These are phyloP conservation scores for Trametopsis cervina DNA, from an alignment of 768 basidiomycete genomes.

Conservation along the genomic window DNA sequence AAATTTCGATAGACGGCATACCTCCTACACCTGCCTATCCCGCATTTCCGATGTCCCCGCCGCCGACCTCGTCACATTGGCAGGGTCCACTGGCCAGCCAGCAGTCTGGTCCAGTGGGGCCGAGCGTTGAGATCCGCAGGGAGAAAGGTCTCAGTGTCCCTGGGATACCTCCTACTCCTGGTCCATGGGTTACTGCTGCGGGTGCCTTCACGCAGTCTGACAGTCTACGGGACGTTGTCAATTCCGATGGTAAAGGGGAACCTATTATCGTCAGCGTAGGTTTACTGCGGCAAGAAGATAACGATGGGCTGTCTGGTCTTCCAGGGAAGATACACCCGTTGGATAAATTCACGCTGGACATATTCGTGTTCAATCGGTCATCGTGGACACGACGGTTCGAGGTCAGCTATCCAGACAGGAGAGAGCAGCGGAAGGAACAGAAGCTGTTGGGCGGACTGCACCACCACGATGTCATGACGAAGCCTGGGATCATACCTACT, in stretches of 20 bases:
- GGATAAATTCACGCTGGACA: conserved; percentile 73
- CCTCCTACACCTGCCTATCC: conserved; percentile 40
- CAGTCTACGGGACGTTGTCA: conserved; percentile 18
- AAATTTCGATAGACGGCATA: conserved; percentile 14
- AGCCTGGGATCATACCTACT: conserved; percentile 63
- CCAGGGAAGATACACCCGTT: conserved; percentile 58
- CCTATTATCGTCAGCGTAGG: conserved; percentile 69
- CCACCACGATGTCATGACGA: conserved; percentile 17
- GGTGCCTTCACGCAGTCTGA: conserved; percentile 32
- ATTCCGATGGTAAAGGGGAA: conserved; percentile 34
- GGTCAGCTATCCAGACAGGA: conserved; percentile 56
- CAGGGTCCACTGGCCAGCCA: conserved; percentile 50
- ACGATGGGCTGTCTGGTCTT: conserved; percentile 17
- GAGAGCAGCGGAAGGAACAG: conserved; percentile 33
- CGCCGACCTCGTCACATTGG: conserved; percentile 44
- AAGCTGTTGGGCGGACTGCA: conserved; percentile 18
- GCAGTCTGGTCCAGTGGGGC: conserved; percentile 39
- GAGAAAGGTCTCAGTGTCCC: conserved; percentile 34
- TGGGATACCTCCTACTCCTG: conserved; percentile 43
- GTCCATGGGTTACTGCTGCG: conserved; percentile 40
- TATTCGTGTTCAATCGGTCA: conserved; percentile 83
- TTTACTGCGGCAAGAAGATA: conserved; percentile 20
- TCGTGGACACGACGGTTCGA: conserved; percentile 73
- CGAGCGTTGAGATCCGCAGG: conserved; percentile 62
- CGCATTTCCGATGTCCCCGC: conserved; percentile 46